Evolutionary conservation across 257 asterid species (phyloP).

Genomic region (Solanum bulbocastanum): DNA sequence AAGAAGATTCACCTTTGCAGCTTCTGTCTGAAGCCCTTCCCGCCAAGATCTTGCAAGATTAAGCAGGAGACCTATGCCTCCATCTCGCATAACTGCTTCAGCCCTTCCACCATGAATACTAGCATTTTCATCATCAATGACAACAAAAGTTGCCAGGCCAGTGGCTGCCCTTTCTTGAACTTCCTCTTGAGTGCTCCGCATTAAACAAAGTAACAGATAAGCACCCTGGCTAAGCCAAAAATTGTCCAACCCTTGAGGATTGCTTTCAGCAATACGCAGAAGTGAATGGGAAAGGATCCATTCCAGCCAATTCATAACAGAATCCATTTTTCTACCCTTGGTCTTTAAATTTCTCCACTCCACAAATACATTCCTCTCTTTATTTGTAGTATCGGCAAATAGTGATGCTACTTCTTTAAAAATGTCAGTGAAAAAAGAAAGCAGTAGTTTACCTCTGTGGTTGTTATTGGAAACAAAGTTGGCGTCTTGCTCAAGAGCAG

Average conservation of each 20-base stretch:
- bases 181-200: slow-evolving; percentile 71
- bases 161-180: slow-evolving; percentile 89
- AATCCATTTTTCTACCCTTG: slow-evolving; percentile 37
- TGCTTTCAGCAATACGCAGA: slow-evolving; percentile 70
- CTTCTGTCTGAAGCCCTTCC: slow-evolving; percentile 83
- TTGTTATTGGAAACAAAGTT: slow-evolving; percentile 37
- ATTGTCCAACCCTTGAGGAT: slow-evolving; percentile 54
- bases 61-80: slow-evolving; percentile 56
- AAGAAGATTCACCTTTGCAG: slow-evolving; percentile 50
- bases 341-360: slow-evolving; percentile 29
- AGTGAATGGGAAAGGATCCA: slow-evolving; percentile 68
- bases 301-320: slow-evolving; percentile 65
- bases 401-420: slow-evolving; percentile 45
- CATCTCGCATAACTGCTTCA: slow-evolving; percentile 58
- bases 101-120: slow-evolving; percentile 70
- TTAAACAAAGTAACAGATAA: slow-evolving; percentile 47
- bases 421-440: slow-evolving; percentile 46
- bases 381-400: slow-evolving; percentile 35
- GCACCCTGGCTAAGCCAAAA: slow-evolving; percentile 88
- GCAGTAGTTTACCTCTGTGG: slow-evolving; percentile 53
- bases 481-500: slow-evolving; percentile 44
- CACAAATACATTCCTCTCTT: slow-evolving; percentile 39
- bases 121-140: slow-evolving; percentile 75
- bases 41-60: slow-evolving; percentile 73
- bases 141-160: slow-evolving; percentile 70